phyloP scores from a whole-genome alignment of 352 stramenopile genomes.

The Phytophthora rubi region DNA sequence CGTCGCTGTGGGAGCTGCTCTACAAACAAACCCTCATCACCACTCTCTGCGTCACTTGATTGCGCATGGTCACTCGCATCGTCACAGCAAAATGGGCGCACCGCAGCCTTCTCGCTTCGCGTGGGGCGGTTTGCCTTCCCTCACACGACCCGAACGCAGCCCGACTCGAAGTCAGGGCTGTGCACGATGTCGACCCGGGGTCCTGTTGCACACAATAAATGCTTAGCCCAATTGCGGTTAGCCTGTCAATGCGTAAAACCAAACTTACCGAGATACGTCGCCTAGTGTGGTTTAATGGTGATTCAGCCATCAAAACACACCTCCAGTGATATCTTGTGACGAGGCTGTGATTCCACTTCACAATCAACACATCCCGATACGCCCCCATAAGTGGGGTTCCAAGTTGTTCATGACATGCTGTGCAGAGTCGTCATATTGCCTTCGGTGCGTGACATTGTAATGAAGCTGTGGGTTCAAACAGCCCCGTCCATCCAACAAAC shows the following conservation, averaged over 20 bases:
- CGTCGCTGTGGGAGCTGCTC: slow-evolving; percentile 7
- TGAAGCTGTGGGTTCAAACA: too few relatives aligned
- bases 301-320: background rate
- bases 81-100: background rate
- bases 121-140: background rate
- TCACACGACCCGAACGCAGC: background rate
- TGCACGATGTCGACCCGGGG: slow-evolving; percentile 25
- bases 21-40: background rate
- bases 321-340: too few relatives aligned
- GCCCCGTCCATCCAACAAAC: background rate
- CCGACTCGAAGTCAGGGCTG: slow-evolving; percentile 5
- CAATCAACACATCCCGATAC: too few relatives aligned
- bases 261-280: background rate
- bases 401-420: too few relatives aligned
- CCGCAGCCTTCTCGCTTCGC: background rate
- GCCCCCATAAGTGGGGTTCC: too few relatives aligned
- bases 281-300: background rate
- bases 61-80: background rate
- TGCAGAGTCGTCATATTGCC: too few relatives aligned
- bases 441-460: too few relatives aligned
- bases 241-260: background rate
- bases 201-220: slow-evolving; percentile 1
- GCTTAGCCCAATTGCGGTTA: background rate
- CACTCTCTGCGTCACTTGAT: background rate
- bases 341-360: too few relatives aligned